Conservation (phyloP, 2,329 filamentous ascomycete species). For the Penicillium hesseltinei region DNA sequence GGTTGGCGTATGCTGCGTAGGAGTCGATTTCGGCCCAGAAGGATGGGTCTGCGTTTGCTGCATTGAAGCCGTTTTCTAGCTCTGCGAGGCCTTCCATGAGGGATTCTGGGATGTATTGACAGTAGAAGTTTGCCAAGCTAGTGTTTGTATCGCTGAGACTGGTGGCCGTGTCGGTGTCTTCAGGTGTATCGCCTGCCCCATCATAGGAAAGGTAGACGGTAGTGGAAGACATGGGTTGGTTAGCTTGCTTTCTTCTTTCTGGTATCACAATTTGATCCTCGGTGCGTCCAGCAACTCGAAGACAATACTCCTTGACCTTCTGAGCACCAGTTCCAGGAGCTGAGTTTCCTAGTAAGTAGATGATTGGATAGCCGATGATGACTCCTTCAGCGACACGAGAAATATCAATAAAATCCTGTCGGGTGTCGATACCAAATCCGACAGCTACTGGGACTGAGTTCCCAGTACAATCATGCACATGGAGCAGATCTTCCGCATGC, state of each 20-base stretch:
- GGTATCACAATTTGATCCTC: conserved; percentile 51
- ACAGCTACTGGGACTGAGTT: conserved; percentile 77
- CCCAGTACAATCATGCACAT: conserved; percentile 83
- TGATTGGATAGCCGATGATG: conserved; percentile 90
- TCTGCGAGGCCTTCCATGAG: conserved; percentile 90
- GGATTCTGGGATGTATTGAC: conserved; percentile 94
- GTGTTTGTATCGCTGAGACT: too few species aligned
- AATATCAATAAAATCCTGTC: conserved; percentile 83
- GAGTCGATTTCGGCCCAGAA: conserved; percentile 96
- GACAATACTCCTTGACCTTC: conserved; percentile 80
- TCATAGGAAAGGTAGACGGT: conserved; percentile 45
- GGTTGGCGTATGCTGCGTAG: conserved; percentile 91
- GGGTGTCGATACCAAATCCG: conserved; percentile 90
- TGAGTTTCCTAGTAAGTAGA: conserved; percentile 70
- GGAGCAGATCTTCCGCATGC: conserved; percentile 72
- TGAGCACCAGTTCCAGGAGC: conserved; percentile 61
- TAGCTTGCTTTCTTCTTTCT: conserved; percentile 30
- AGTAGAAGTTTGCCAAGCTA: conserved; percentile 88
- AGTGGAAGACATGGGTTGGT: conserved; percentile 24
- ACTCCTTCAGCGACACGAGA: conserved; percentile 81
- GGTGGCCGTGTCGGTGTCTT: not conserved
- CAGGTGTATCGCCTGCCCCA: not conserved
- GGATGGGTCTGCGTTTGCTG: conserved; percentile 74
- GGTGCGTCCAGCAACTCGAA: conserved; percentile 59
- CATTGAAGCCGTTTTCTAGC: conserved; percentile 82